Evolutionary conservation across 1,284 basidiomycete species (phyloP).

Genomic region (Ganoderma lucidum): DNA sequence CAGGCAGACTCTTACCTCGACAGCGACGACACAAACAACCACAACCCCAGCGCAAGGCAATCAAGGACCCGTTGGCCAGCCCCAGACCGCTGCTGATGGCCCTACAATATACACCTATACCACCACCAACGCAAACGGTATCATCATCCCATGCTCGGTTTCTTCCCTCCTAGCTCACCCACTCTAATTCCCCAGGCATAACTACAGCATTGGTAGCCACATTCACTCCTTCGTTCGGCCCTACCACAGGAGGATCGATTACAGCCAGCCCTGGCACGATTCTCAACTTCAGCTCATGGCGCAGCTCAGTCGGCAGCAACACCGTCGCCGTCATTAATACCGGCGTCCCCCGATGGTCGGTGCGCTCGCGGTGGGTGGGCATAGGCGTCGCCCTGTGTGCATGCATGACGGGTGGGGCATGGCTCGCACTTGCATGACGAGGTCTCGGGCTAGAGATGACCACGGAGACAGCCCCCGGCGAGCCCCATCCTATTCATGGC

Average conservation of each 20-base stretch:
- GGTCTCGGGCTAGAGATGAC: not conserved
- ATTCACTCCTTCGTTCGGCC: conserved; percentile 56
- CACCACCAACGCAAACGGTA: conserved; percentile 64
- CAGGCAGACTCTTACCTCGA: conserved; percentile 35
- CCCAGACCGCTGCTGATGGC: conserved; percentile 47
- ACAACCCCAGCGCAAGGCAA: conserved; percentile 35
- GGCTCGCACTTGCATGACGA: conserved; percentile 29
- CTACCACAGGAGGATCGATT: conserved; percentile 45
- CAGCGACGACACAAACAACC: conserved; percentile 37
- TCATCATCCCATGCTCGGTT: conserved; percentile 2
- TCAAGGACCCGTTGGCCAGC: conserved; percentile 68
- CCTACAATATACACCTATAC: conserved; percentile 64
- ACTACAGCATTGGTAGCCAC: conserved; percentile 52
- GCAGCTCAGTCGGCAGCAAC: conserved; percentile 51
- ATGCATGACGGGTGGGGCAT: conserved; percentile 25
- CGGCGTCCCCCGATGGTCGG: conserved; percentile 18
- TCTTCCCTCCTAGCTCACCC: not conserved
- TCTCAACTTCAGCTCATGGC: conserved; percentile 60
- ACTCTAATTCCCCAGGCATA: conserved; percentile 36
- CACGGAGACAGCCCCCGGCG: not conserved
- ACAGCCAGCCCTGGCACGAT: conserved; percentile 55
- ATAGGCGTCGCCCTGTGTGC: conserved; percentile 20
- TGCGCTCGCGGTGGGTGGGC: conserved; percentile 26
- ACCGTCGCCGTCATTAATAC: conserved; percentile 39
- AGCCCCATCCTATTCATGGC: conserved; percentile 9